Percentiles rank a stretch among this genome's conserved stretches.
phyloP scores from a whole-genome alignment of 139 green algal genomes.

The Ettlia oleoabundans region DNA sequence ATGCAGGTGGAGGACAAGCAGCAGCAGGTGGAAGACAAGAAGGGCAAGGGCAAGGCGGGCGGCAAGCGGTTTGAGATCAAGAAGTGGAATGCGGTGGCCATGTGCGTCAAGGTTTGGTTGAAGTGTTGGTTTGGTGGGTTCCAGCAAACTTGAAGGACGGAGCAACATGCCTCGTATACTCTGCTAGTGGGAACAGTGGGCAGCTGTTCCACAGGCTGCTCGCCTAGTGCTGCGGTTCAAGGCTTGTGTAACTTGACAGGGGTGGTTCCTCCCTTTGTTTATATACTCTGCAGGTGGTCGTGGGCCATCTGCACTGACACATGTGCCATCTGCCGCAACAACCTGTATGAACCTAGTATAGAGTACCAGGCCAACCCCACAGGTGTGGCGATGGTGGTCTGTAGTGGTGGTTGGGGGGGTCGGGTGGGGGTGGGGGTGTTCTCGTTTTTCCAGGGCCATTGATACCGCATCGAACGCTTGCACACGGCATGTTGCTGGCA shows the following conservation, averaged over 20 bases:
- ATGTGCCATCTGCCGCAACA: constrained; percentile 97
- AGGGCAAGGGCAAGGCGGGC: background rate
- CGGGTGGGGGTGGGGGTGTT: too few species aligned
- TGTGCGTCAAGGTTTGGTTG: too few species aligned
- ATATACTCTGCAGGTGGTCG: constrained; percentile 59
- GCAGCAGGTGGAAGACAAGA: constrained; percentile 1
- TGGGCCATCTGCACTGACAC: constrained; percentile 98
- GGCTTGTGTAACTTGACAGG: background rate
- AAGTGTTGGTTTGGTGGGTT: too few species aligned
- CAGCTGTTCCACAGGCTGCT: background rate
- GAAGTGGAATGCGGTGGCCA: constrained; percentile 98
- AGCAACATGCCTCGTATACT: too few species aligned
- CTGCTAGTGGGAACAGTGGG: background rate
- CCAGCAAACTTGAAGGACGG: too few species aligned
- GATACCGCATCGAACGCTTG: too few species aligned
- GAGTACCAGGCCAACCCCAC: constrained; percentile 98
- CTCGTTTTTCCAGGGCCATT: too few species aligned
- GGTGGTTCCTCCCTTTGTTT: background rate
- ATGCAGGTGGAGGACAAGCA: constrained; percentile 33
- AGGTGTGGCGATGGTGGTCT: constrained; percentile 38
- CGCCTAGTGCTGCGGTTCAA: background rate
- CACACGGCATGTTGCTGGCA: background rate
- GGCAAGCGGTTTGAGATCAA: constrained; percentile 91
- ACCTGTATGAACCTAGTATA: constrained; percentile 98
- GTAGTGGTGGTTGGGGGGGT: too few species aligned